Conservation (phyloP, 805 yeast genomes). For the Blastobotrys terrestris region DNA sequence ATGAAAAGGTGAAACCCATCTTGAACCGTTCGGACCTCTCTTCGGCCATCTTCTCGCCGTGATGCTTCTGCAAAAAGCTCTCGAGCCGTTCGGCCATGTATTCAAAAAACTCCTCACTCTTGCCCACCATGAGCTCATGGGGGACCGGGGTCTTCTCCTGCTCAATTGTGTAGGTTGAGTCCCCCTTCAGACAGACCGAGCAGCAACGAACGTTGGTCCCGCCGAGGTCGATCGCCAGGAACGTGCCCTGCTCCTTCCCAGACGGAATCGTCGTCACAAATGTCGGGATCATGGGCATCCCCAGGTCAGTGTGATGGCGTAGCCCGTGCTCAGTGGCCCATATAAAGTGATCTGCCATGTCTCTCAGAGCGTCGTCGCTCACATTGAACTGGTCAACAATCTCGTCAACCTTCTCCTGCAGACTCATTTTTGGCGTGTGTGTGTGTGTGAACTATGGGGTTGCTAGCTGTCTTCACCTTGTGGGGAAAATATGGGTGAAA, state of each 20-base stretch:
- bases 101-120: constrained; percentile 59
- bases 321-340: constrained; percentile 26
- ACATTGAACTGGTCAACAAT: constrained; percentile 20
- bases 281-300: constrained; percentile 77
- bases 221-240: constrained; percentile 89
- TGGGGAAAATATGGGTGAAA: neutral
- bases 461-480: neutral
- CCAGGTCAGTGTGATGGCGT: constrained; percentile 20
- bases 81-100: constrained; percentile 69
- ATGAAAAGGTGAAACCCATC: constrained; percentile 89
- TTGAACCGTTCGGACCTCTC: constrained; percentile 39
- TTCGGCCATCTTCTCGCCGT: constrained; percentile 38
- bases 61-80: constrained; percentile 61
- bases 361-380: constrained; percentile 18
- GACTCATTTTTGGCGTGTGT: neutral
- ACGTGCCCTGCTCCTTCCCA: constrained; percentile 78
- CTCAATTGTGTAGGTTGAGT: constrained; percentile 65
- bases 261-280: constrained; percentile 79
- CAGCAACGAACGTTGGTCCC: constrained; percentile 96
- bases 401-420: constrained; percentile 9
- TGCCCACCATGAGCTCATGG: constrained; percentile 59
- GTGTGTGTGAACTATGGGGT: constrained; percentile 1
- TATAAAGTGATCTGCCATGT: constrained; percentile 22
- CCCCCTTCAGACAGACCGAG: constrained; percentile 58
- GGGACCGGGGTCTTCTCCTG: constrained; percentile 81